Conservation (phyloP, 2,329 filamentous ascomycete species). For the Monosporascus ibericus region DNA sequence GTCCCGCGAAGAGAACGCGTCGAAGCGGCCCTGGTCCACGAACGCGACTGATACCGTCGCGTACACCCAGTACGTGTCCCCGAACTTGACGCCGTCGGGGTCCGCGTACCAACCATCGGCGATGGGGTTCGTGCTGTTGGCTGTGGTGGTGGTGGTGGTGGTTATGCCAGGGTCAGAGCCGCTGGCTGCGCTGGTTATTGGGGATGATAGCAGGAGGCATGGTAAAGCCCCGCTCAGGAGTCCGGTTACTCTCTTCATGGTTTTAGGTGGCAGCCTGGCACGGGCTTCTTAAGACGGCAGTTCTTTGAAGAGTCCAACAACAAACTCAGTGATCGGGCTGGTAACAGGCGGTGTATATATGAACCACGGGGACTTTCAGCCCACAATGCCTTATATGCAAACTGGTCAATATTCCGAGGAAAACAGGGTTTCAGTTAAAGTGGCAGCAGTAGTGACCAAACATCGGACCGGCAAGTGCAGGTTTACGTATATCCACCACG, state of each 20-base stretch:
- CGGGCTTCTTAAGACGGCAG: neutral
- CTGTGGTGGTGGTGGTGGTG: neutral
- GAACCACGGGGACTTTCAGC: no score
- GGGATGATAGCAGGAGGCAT: neutral
- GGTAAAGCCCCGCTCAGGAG: neutral
- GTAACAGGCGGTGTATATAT: no score
- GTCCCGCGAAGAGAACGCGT: neutral
- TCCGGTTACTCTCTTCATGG: neutral
- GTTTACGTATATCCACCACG: no score
- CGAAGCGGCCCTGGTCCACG: neutral
- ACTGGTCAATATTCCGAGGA: no score
- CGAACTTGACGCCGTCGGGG: constrained; percentile 2
- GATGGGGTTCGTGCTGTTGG: constrained; percentile 1
- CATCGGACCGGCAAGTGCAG: no score
- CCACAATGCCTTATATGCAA: no score
- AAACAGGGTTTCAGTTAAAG: no score
- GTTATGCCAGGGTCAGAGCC: neutral
- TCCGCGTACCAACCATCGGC: constrained; percentile 3
- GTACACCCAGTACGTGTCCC: constrained; percentile 3
- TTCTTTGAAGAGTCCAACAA: no score
- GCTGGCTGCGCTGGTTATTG: neutral
- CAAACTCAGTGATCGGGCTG: no score
- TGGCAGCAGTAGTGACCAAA: no score
- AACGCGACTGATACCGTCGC: constrained; percentile 2
- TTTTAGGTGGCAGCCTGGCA: neutral